Evolutionary conservation across 1,139 yeast genomes (phyloP).

Genomic region (Geotrichum histeridarum): DNA sequence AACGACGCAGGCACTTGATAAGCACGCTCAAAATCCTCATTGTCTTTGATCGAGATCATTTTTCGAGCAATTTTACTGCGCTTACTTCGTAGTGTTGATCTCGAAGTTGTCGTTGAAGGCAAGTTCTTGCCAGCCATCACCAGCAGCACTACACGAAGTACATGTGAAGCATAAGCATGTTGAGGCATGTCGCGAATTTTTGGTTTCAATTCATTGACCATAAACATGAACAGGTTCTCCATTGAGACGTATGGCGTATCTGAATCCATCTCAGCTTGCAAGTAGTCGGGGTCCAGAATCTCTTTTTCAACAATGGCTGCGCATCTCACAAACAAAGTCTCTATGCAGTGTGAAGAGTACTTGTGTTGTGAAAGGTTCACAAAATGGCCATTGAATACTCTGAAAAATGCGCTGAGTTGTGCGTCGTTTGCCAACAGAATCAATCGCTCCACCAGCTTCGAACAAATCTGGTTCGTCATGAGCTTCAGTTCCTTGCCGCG

Average conservation of each 20-base stretch:
- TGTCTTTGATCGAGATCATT: conserved; percentile 83
- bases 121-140: conserved; percentile 72
- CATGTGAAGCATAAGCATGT: conserved; percentile 87
- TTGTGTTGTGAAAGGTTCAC: conserved; percentile 77
- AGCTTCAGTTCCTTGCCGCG: conserved; percentile 86
- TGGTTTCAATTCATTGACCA: conserved; percentile 65
- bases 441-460: conserved; percentile 84
- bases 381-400: conserved; percentile 65
- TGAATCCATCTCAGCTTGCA: conserved; percentile 9
- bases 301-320: conserved; percentile 79
- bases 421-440: conserved; percentile 59
- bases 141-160: conserved; percentile 64
- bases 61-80: conserved; percentile 87
- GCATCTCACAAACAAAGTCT: conserved; percentile 70
- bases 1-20: conserved; percentile 73
- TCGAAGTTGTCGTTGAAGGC: conserved; percentile 66
- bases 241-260: conserved; percentile 9
- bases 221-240: conserved; percentile 57
- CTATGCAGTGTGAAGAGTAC: conserved; percentile 90
- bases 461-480: conserved; percentile 90
- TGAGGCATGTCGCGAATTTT: conserved; percentile 53
- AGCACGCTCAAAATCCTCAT: conserved; percentile 37
- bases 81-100: conserved; percentile 72
- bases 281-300: conserved; percentile 35
- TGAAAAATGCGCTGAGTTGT: conserved; percentile 57